A percentile compares a stretch with the other conserved stretches of the same genome.
These are phyloP conservation scores for Aspergillus transmontanensis DNA, from an alignment of 2,329 filamentous ascomycete genomes.

Conservation along the genomic window DNA sequence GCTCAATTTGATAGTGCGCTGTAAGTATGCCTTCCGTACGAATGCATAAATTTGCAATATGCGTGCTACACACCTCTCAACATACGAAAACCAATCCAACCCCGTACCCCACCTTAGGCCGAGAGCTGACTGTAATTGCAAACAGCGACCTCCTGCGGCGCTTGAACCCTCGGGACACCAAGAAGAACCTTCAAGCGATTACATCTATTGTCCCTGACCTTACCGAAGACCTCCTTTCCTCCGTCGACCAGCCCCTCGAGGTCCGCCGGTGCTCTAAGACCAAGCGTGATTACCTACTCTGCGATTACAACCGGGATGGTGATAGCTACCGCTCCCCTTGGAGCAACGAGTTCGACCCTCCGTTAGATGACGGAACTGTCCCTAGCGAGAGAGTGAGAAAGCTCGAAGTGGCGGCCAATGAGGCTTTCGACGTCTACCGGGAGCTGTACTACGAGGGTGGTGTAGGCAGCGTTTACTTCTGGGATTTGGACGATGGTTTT, in stretches of 20 bases:
- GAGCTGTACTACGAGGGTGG: constrained; percentile 93
- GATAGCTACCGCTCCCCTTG: constrained; percentile 98
- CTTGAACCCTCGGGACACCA: constrained; percentile 90
- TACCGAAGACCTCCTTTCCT: constrained; percentile 95
- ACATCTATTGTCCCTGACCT: constrained; percentile 87
- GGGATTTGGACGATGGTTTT: constrained; percentile 97
- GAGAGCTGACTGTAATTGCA: constrained; percentile 29
- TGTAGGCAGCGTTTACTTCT: constrained; percentile 94
- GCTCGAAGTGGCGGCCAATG: constrained; percentile 92
- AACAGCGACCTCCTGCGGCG: constrained; percentile 93
- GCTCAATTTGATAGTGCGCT: constrained; percentile 55
- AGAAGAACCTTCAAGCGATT: constrained; percentile 83
- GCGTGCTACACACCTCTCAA: background rate
- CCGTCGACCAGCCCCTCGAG: constrained; percentile 91
- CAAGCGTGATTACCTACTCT: constrained; percentile 93
- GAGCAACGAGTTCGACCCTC: constrained; percentile 97
- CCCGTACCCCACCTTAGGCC: constrained; percentile 27
- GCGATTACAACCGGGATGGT: constrained; percentile 99
- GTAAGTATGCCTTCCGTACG: constrained; percentile 36
- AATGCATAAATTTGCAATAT: background rate
- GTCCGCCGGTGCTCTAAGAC: constrained; percentile 84
- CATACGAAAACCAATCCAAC: background rate
- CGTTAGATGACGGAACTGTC: constrained; percentile 81
- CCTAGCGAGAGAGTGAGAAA: constrained; percentile 88
- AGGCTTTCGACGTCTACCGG: constrained; percentile 94